These are phyloP conservation scores for Aureobasidium subglaciale DNA, from an alignment of 2,329 filamentous ascomycete species.

Conservation along the genomic window DNA sequence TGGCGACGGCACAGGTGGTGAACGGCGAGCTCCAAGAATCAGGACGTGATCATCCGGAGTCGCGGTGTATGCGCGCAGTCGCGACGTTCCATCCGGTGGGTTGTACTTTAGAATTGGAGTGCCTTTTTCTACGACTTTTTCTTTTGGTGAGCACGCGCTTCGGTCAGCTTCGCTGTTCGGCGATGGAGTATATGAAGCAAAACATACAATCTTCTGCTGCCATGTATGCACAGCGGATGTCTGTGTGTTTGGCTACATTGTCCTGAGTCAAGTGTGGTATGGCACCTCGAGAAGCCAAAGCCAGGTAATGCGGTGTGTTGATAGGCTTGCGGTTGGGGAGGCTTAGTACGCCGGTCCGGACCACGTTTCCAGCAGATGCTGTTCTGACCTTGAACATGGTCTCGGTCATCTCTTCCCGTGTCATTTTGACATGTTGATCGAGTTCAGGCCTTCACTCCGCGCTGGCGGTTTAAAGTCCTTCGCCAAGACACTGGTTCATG, in stretches of 20 bases:
- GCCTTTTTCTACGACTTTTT: conserved; percentile 56
- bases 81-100: conserved; percentile 39
- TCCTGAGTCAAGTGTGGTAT: conserved; percentile 88
- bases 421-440: background rate
- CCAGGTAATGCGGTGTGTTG: conserved; percentile 76
- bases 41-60: conserved; percentile 59
- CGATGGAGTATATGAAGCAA: conserved; percentile 9
- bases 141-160: conserved; percentile 29
- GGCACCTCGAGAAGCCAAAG: conserved; percentile 71
- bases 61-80: conserved; percentile 70
- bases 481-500: background rate
- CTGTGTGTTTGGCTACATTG: conserved; percentile 59
- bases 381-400: conserved; percentile 41
- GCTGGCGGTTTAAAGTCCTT: background rate
- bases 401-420: background rate
- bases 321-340: conserved; percentile 59
- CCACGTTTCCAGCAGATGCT: conserved; percentile 34
- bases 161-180: conserved; percentile 30
- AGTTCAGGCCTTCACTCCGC: too few species aligned
- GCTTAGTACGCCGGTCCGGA: conserved; percentile 61
- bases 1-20: conserved; percentile 67
- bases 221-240: conserved; percentile 65
- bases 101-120: conserved; percentile 48
- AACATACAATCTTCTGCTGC: conserved; percentile 86
- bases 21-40: conserved; percentile 69